Conservation (phyloP, 2,329 filamentous ascomycete genomes). For the Colletotrichum phormii region DNA sequence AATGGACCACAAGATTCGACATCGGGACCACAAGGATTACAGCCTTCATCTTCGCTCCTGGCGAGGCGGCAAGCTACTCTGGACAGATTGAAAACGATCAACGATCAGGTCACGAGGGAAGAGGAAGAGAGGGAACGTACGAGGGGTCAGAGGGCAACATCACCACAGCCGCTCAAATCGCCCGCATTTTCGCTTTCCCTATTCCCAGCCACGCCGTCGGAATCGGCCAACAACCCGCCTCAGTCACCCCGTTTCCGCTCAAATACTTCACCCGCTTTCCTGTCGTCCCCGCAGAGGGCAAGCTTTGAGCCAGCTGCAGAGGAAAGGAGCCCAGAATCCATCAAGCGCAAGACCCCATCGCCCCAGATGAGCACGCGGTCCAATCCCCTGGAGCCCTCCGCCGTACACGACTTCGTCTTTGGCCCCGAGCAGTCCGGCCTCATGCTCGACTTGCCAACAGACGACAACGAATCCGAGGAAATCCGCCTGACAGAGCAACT, state of each 20-base stretch:
- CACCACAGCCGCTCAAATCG: conserved; percentile 55
- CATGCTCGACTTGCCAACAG: conserved; percentile 55
- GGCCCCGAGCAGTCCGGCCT: conserved; percentile 49
- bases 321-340: background rate
- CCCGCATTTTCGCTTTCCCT: conserved; percentile 49
- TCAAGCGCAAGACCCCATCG: conserved; percentile 6
- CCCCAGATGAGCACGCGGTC: background rate
- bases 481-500: conserved; percentile 45
- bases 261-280: conserved; percentile 64
- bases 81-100: conserved; percentile 66
- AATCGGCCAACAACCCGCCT: conserved; percentile 38
- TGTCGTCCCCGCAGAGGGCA: conserved; percentile 56
- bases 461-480: conserved; percentile 41
- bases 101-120: conserved; percentile 55
- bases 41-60: conserved; percentile 56
- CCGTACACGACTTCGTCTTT: conserved; percentile 42
- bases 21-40: conserved; percentile 38
- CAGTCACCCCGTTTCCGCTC: conserved; percentile 59
- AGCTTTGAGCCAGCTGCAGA: conserved; percentile 44
- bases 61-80: conserved; percentile 70
- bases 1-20: conserved; percentile 37
- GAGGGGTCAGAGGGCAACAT: conserved; percentile 58
- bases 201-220: conserved; percentile 53
- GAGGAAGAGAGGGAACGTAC: conserved; percentile 45
- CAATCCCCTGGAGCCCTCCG: background rate